Evolutionary conservation across 2,329 filamentous ascomycete genomes (phyloP).

Genomic region (Chlorencoelia australis): DNA sequence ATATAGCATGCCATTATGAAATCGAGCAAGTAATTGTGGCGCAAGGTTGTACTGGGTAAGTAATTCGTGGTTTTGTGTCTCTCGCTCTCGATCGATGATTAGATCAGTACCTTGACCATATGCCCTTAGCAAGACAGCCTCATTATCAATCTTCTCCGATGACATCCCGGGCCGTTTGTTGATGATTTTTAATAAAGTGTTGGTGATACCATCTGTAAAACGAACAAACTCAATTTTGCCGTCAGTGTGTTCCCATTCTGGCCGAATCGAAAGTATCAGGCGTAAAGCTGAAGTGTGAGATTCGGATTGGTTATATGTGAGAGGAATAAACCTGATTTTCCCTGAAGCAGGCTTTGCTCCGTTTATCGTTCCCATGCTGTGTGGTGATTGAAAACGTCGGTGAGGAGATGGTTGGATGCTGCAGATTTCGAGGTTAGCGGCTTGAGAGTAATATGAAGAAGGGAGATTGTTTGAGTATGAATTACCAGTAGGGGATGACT

Average conservation of each 20-base stretch:
- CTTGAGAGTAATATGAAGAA: too few relatives aligned
- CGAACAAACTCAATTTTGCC: slow-evolving; percentile 74
- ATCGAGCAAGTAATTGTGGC: slow-evolving; percentile 78
- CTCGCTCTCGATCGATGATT: slow-evolving; percentile 89
- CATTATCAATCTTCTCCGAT: slow-evolving; percentile 67
- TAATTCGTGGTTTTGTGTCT: slow-evolving; percentile 70
- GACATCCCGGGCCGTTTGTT: slow-evolving; percentile 60
- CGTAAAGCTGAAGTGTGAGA: slow-evolving; percentile 68
- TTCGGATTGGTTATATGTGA: slow-evolving; percentile 68
- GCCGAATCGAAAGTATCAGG: slow-evolving; percentile 69
- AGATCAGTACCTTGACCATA: slow-evolving; percentile 93
- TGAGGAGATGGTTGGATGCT: too few relatives aligned
- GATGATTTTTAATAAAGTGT: slow-evolving; percentile 75
- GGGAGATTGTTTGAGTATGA: too few relatives aligned
- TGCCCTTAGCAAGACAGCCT: slow-evolving; percentile 80
- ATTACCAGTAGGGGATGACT: too few relatives aligned
- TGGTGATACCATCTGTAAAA: slow-evolving; percentile 98
- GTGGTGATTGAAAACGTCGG: slow-evolving; percentile 8
- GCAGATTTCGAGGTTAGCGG: too few relatives aligned
- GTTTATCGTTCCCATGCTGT: slow-evolving; percentile 7
- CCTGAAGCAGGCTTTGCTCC: slow-evolving; percentile 6
- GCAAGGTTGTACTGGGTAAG: slow-evolving; percentile 77
- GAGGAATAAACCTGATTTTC: slow-evolving; percentile 54
- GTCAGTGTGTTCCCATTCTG: slow-evolving; percentile 68
- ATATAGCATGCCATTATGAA: slow-evolving; percentile 94